Base-by-base conservation (phyloP, 805 yeast genomes). In the Ogataea polymorpha region DNA sequence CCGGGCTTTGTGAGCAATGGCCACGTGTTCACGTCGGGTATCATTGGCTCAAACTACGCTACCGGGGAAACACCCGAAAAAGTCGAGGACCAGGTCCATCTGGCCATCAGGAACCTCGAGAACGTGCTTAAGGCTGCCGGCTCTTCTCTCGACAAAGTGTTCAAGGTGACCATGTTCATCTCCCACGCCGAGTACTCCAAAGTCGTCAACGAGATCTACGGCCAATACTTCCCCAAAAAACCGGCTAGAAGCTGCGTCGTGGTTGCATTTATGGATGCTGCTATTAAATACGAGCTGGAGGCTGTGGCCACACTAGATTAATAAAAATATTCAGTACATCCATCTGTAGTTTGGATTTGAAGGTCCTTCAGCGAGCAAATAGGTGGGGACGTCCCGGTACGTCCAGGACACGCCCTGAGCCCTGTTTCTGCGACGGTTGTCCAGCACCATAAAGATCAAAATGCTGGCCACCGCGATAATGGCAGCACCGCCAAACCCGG, bases 181-280 rank as follows among this genome's bases (percentile, higher is more conserved):
- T 60, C 69, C 11, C 70, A 75, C 46, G 67, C 67, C n/a, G 59
- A 63, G 21, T 67, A 71, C 47, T 67, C 72, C 14, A 51, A 66
- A 8, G 58, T 50, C 12, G 68, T 76, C 42, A 76, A 75, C 57
- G 57, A 66, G 34, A 63, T 75, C 23, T 77, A 75, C 50, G 67
- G 62, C 11, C 62, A 69, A 45, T 65, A 69, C 51, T 75, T 76
- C 59, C 66, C 70, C 2, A 65, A 65, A 28, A 65, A 65, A 47
- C 82, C 82, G n/a, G 77, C 78, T 5, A 66, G 81, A 59, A 66
- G 72, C 37, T 72, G 78, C 55, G 66, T 76, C 23, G 66, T 76
- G 38, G 79, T 71, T 29, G 72, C 67, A 6, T 75, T 76, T 57
- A 74, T 74, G 61, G 72, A 74, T 55, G 65, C 72, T 5, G 53